Percentiles rank a stretch among this genome's conserved stretches.
Evolutionary conservation across 805 yeast genomes (phyloP).

Genomic region (Metschnikowia henanensis): DNA sequence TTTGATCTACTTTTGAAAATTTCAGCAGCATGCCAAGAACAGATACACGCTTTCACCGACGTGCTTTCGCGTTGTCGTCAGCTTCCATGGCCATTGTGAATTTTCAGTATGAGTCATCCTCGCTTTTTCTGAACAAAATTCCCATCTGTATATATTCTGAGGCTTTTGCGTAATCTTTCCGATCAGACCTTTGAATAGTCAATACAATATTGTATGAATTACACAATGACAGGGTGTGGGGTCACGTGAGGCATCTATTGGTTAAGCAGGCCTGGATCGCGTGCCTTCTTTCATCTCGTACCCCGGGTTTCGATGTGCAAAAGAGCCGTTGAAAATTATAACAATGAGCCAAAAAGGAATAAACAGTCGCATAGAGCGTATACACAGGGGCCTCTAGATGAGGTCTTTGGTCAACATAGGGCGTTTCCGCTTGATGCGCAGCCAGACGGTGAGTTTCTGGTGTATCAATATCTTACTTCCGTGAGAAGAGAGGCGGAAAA

Average conservation of each 20-base stretch:
- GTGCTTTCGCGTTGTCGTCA: too few relatives aligned
- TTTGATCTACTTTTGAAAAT: too few relatives aligned
- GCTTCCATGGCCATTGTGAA: too few relatives aligned
- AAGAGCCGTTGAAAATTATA: slow-evolving; percentile 11
- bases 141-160: too few relatives aligned
- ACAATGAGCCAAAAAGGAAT: slow-evolving; percentile 8
- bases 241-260: not conserved
- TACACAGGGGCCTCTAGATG: slow-evolving; percentile 27
- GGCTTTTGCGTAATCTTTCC: too few relatives aligned
- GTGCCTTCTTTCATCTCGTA: not conserved
- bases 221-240: not conserved
- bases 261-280: not conserved
- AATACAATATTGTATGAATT: too few relatives aligned
- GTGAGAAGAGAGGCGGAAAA: slow-evolving; percentile 35
- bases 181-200: too few relatives aligned
- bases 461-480: slow-evolving; percentile 24
- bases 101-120: too few relatives aligned
- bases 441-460: slow-evolving; percentile 15
- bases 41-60: too few relatives aligned
- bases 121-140: too few relatives aligned
- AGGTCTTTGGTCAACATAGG: slow-evolving; percentile 30
- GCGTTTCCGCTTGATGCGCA: slow-evolving; percentile 25
- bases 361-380: slow-evolving; percentile 5
- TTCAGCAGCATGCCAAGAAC: too few relatives aligned
- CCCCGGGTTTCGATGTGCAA: slow-evolving; percentile 13